These are phyloP conservation scores for Trichoderma lentiforme DNA, from an alignment of 2,329 filamentous ascomycete genomes.

Conservation along the genomic window DNA sequence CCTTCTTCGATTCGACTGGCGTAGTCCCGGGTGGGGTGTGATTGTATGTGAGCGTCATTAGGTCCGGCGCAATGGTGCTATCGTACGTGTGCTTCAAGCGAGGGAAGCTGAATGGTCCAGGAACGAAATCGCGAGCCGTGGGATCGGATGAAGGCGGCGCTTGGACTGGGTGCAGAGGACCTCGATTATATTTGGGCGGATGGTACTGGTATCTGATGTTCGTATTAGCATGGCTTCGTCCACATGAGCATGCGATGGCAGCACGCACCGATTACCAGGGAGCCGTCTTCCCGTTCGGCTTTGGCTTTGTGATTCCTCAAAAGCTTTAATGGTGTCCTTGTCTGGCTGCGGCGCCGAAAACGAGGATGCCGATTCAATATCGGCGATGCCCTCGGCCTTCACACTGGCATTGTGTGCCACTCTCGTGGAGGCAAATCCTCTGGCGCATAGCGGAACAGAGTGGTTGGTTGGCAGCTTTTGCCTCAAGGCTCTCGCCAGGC, in stretches of 20 bases:
- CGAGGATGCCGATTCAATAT: conserved; percentile 52
- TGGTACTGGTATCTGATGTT: conserved; percentile 81
- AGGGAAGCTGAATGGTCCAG: conserved; percentile 85
- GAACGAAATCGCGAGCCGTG: conserved; percentile 79
- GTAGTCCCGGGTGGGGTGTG: conserved; percentile 77
- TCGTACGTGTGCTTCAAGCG: conserved; percentile 89
- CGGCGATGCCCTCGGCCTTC: conserved; percentile 35
- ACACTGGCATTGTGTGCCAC: conserved; percentile 32
- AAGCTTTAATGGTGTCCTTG: conserved; percentile 37
- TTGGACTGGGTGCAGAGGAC: conserved; percentile 88
- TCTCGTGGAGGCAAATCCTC: conserved; percentile 48
- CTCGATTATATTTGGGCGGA: conserved; percentile 90
- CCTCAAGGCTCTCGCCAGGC: conserved; percentile 33
- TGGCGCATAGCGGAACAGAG: conserved; percentile 26
- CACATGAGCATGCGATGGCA: not conserved
- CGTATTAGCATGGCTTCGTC: not conserved
- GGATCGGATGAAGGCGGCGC: conserved; percentile 84
- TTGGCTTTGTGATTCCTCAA: conserved; percentile 38
- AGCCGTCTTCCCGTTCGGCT: conserved; percentile 38
- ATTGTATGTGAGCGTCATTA: conserved; percentile 83
- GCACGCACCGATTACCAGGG: conserved; percentile 46
- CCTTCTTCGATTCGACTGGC: conserved; percentile 43
- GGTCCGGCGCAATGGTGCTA: conserved; percentile 78
- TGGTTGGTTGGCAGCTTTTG: conserved; percentile 29
- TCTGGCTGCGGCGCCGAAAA: conserved; percentile 43